phyloP scores from a whole-genome alignment of 2,329 filamentous ascomycete genomes.

The Byssothecium circinans region DNA sequence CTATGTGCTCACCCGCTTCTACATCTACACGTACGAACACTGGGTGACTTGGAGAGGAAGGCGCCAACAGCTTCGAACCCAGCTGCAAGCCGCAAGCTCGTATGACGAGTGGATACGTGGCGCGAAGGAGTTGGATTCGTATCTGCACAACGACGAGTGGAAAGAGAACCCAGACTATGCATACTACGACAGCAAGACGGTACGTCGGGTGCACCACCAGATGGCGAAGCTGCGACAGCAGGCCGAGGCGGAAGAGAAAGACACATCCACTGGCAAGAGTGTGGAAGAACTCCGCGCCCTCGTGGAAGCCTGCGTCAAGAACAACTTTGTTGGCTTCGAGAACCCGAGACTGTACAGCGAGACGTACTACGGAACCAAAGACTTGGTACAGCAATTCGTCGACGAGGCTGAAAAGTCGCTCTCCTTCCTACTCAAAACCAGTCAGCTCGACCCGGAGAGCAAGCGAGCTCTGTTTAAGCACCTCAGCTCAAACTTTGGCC shows the following conservation, averaged over 20 bases:
- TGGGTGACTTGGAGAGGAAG: slow-evolving; percentile 85
- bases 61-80: slow-evolving; percentile 69
- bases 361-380: slow-evolving; percentile 97
- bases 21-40: slow-evolving; percentile 92
- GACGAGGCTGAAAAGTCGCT: slow-evolving; percentile 77
- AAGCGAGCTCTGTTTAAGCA: slow-evolving; percentile 86
- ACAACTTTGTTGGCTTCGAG: slow-evolving; percentile 94
- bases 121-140: slow-evolving; percentile 76
- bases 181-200: slow-evolving; percentile 87
- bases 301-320: slow-evolving; percentile 91
- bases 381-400: slow-evolving; percentile 84
- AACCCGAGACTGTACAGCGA: slow-evolving; percentile 95
- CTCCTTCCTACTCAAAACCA: slow-evolving; percentile 67
- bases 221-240: slow-evolving; percentile 63
- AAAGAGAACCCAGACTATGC: slow-evolving; percentile 71
- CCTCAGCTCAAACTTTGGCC: slow-evolving; percentile 84
- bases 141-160: slow-evolving; percentile 80
- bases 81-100: slow-evolving; percentile 69
- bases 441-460: slow-evolving; percentile 67
- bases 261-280: slow-evolving; percentile 49
- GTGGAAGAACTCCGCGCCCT: slow-evolving; percentile 76
- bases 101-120: slow-evolving; percentile 84
- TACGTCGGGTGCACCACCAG: slow-evolving; percentile 75
- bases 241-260: slow-evolving; percentile 59
- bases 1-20: slow-evolving; percentile 81